Percentiles rank a stretch among this genome's conserved stretches.
phyloP scores from a whole-genome alignment of 2,329 filamentous ascomycete genomes.

The Cercospora sp. region DNA sequence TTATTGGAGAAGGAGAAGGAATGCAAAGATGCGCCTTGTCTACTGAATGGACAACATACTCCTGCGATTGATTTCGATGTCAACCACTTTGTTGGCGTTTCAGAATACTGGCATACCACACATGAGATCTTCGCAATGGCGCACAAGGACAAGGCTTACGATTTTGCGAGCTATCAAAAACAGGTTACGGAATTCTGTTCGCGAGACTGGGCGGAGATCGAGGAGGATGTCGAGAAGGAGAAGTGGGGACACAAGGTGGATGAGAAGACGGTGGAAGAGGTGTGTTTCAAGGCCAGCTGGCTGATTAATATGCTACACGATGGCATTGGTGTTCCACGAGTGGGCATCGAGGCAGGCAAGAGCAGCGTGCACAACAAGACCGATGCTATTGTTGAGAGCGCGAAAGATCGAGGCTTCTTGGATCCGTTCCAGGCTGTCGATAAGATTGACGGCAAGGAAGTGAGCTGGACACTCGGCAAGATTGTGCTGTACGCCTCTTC shows the following conservation, averaged over 20 bases:
- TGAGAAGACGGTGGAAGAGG: slow-evolving; percentile 72
- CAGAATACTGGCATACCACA: slow-evolving; percentile 98
- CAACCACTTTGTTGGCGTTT: slow-evolving; percentile 96
- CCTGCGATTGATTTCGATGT: slow-evolving; percentile 95
- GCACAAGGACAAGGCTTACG: slow-evolving; percentile 77
- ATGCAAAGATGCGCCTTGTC: slow-evolving; percentile 78
- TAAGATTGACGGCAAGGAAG: slow-evolving; percentile 85
- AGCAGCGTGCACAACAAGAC: slow-evolving; percentile 66
- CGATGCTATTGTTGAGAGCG: slow-evolving; percentile 65
- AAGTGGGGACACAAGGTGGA: slow-evolving; percentile 76
- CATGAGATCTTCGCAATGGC: slow-evolving; percentile 85
- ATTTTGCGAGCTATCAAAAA: slow-evolving; percentile 84
- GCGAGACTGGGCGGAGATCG: slow-evolving; percentile 76
- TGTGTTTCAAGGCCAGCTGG: slow-evolving; percentile 98
- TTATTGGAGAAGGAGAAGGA: slow-evolving; percentile 85
- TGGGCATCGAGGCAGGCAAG: slow-evolving; percentile 65
- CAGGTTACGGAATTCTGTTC: slow-evolving; percentile 83
- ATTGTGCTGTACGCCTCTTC: slow-evolving; percentile 94
- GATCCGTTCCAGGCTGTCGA: slow-evolving; percentile 91
- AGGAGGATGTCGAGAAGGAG: slow-evolving; percentile 61
- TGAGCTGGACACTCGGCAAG: slow-evolving; percentile 96
- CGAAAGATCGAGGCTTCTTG: slow-evolving; percentile 69
- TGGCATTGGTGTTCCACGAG: slow-evolving; percentile 86
- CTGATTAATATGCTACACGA: slow-evolving; percentile 95
- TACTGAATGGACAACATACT: slow-evolving; percentile 87